Evolutionary conservation across 257 asterid genomes (phyloP), one percentile per base, ranked within the genome.

Genomic region (Plectranthus barbatus): DNA sequence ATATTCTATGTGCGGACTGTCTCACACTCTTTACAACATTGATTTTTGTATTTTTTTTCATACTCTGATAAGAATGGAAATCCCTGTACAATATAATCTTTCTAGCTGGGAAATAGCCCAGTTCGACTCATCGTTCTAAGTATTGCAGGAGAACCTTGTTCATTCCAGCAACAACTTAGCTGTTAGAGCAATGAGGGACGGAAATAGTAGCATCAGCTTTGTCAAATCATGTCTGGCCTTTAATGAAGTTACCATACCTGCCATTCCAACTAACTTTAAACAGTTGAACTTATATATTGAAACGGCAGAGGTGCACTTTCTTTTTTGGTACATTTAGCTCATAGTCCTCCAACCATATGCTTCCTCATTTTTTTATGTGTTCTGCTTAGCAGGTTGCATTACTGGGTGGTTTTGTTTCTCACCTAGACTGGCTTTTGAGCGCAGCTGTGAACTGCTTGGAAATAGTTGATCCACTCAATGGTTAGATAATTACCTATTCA

Each of bases 181-280:
- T 56, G 76, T 81, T 70, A 79, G 77, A 80, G 82, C 87, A 48
- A 78, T 82, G 84, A 77, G 68, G 76, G 75, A 80, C 62, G 87
- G 74, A 51, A 72, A 36, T 45, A 66, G 52, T 46, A 59, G 77
- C 77, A 62, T 63, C 74, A 75, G 62, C 75, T 81, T 90, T 77
- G 77, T 80, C 72, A 90, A 79, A 82, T 81, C 95, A 49, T 90
- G 95, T 66, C 77, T 90, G 68, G 88, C 95, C 4, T 90, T 81
- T 73, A 80, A 81, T 80, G 95, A 90, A 80, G 95, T 90, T 68
- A 87, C 95, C 56, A 78, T 90, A 75, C 89, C 95, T 70, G 86
- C 90, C 51, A 75, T 85, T 45, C 82, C 86, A 24, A 45, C 69
- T 56, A 59, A 52, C 74, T 50, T 75, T 62, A 81, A 84, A 73